Conservation (phyloP, 2,329 filamentous ascomycete species). For the Ascochyta viciae-villosae region DNA sequence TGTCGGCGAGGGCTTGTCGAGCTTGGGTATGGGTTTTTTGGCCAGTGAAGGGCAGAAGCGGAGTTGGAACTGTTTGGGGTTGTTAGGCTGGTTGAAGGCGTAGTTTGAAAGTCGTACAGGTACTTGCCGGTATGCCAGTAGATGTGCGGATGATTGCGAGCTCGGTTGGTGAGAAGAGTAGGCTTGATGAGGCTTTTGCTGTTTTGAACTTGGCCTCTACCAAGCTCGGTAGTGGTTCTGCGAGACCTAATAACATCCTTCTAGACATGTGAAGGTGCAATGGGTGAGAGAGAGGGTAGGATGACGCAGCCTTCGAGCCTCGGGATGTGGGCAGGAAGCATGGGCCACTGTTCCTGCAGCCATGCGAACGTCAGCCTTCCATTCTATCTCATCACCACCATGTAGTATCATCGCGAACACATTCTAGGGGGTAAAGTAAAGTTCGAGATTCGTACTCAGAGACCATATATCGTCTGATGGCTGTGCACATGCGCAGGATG, state of each 20-base stretch:
- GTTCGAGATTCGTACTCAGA: neutral
- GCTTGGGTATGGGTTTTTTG: constrained; percentile 63
- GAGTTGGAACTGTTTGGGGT: constrained; percentile 68
- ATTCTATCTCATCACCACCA: neutral
- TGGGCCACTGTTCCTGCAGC: constrained; percentile 6
- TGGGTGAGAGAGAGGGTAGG: neutral
- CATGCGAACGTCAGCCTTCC: constrained; percentile 3
- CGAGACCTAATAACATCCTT: constrained; percentile 43
- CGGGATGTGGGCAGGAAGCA: constrained; percentile 7
- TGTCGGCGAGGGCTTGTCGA: constrained; percentile 44
- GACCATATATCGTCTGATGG: neutral
- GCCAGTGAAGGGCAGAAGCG: constrained; percentile 74
- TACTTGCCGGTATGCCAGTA: constrained; percentile 47
- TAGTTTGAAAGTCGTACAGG: constrained; percentile 6
- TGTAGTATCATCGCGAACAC: neutral
- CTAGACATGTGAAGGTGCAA: constrained; percentile 15
- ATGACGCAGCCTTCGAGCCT: constrained; percentile 3
- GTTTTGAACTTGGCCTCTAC: constrained; percentile 48
- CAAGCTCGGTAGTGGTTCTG: constrained; percentile 45
- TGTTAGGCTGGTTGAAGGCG: constrained; percentile 20
- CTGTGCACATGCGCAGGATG: neutral
- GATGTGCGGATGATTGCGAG: constrained; percentile 48
- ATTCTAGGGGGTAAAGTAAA: neutral
- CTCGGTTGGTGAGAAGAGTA: constrained; percentile 52
- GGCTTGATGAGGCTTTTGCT: constrained; percentile 43